Conservation (phyloP, 1,284 basidiomycete genomes). For the Porodaedalea pini region DNA sequence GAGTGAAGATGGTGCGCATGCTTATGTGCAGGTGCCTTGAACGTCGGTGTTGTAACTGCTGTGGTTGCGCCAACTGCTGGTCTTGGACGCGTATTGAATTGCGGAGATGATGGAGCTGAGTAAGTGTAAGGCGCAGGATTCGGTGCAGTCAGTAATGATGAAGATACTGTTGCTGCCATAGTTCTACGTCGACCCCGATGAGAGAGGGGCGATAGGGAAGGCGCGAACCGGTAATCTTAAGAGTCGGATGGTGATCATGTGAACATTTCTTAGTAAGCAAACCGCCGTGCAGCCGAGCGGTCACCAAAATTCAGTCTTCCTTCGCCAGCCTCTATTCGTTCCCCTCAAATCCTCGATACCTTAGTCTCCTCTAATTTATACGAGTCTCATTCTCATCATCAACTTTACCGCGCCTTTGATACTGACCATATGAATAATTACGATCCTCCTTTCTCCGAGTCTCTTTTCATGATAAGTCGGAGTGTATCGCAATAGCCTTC, state of each 20-base stretch:
- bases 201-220: too few species aligned
- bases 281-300: too few species aligned
- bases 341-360: too few species aligned
- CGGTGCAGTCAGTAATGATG: background rate
- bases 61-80: conserved; percentile 8
- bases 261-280: background rate
- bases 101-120: conserved; percentile 15
- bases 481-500: too few species aligned
- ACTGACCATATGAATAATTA: too few species aligned
- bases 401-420: too few species aligned
- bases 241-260: background rate
- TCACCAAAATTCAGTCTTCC: too few species aligned
- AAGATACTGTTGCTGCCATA: conserved; percentile 12
- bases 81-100: conserved; percentile 11
- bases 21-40: conserved; percentile 62
- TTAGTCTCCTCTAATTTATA: too few species aligned
- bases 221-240: background rate
- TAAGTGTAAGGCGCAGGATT: conserved; percentile 12
- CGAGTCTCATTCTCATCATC: too few species aligned
- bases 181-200: conserved; percentile 1
- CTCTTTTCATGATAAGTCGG: too few species aligned
- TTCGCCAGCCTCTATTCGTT: background rate
- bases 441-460: too few species aligned
- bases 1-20: conserved; percentile 72
- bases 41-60: conserved; percentile 25